phyloP scores from a whole-genome alignment of 1,284 basidiomycete genomes.

The Microbotryum scabiosae region DNA sequence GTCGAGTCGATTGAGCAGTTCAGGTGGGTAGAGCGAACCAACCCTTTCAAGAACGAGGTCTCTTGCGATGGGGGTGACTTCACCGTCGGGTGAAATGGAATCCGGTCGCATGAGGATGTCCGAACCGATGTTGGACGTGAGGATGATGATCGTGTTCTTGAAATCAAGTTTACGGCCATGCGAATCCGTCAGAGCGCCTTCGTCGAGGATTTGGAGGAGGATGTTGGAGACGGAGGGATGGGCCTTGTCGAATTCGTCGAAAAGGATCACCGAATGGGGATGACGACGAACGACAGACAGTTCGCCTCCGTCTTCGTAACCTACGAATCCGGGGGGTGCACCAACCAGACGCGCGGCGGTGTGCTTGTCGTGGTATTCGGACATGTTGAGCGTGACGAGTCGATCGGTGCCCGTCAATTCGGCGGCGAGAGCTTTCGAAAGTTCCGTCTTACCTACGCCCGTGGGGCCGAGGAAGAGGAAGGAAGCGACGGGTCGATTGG shows the following conservation, averaged over 20 bases:
- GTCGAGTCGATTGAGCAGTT: constrained; percentile 48
- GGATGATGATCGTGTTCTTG: constrained; percentile 81
- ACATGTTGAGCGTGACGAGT: constrained; percentile 82
- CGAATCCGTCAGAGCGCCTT: constrained; percentile 73
- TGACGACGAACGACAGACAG: constrained; percentile 60
- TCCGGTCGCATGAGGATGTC: constrained; percentile 65
- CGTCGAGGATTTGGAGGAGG: constrained; percentile 83
- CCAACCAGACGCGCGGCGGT: constrained; percentile 84
- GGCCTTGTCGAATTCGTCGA: constrained; percentile 88
- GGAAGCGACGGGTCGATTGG: constrained; percentile 77
- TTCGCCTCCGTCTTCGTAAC: constrained; percentile 49
- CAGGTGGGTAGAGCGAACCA: constrained; percentile 70
- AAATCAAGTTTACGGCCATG: constrained; percentile 51
- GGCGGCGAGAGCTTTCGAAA: constrained; percentile 70
- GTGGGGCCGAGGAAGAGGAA: constrained; percentile 86
- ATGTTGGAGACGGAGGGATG: constrained; percentile 78
- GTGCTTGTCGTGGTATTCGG: constrained; percentile 76
- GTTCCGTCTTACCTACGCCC: constrained; percentile 68
- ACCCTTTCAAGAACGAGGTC: constrained; percentile 66
- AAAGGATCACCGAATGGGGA: constrained; percentile 52
- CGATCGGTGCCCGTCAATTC: constrained; percentile 32
- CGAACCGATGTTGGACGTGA: constrained; percentile 81
- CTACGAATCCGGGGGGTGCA: constrained; percentile 56
- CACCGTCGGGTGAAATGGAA: constrained; percentile 57
- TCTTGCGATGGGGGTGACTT: constrained; percentile 57